These are phyloP conservation scores for Croton setiger DNA, from an alignment of 441 rosid species.

Conservation along the genomic window DNA sequence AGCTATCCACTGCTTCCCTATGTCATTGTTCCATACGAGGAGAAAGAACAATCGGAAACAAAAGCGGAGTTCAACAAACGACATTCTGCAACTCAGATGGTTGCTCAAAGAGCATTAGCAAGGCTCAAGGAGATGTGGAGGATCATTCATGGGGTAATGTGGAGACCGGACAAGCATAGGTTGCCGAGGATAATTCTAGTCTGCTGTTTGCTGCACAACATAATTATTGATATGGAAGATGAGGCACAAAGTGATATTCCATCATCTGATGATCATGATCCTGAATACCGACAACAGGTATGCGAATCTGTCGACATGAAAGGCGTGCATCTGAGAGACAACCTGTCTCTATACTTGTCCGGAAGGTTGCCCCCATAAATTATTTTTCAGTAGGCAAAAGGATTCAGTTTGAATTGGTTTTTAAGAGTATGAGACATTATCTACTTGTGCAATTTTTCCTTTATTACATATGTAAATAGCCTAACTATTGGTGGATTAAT, in stretches of 20 bases:
- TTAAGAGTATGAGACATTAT: no score
- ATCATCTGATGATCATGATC: constrained; percentile 52
- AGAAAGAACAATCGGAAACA: no score
- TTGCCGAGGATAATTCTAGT: constrained; percentile 76
- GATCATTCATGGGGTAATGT: constrained; percentile 81
- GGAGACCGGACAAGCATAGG: constrained; percentile 84
- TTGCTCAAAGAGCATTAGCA: constrained; percentile 61
- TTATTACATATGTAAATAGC: no score
- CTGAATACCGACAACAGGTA: constrained; percentile 49
- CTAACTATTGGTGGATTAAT: no score
- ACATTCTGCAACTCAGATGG: constrained; percentile 49
- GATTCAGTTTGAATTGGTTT: no score
- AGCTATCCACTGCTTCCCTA: constrained; percentile 78
- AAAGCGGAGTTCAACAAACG: constrained; percentile 60
- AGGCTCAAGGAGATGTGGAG: constrained; percentile 89
- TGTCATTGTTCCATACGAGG: constrained; percentile 43
- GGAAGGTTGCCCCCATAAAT: constrained; percentile 37
- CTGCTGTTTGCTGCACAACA: constrained; percentile 91
- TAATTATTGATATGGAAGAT: constrained; percentile 67
- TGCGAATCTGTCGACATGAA: constrained; percentile 43
- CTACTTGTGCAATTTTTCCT: no score
- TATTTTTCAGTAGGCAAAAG: no score
- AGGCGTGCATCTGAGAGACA: constrained; percentile 52
- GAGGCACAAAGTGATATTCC: constrained; percentile 40
- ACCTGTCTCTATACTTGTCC: constrained; percentile 48